Evolutionary conservation across 1,284 basidiomycete species (phyloP).

Genomic region (Trametes hirsuta): DNA sequence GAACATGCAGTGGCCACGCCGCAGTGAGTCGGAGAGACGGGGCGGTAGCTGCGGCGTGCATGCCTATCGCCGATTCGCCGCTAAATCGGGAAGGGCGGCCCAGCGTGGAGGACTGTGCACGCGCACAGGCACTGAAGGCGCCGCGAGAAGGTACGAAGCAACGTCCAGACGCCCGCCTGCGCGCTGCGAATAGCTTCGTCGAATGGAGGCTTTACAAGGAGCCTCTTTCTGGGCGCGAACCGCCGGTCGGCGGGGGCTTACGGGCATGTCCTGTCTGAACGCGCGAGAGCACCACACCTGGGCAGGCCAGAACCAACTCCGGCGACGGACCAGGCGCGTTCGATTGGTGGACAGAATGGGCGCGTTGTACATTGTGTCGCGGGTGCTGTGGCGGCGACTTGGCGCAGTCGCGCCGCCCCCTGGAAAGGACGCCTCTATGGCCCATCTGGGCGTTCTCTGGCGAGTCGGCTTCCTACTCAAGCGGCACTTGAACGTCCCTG

Average conservation of each 20-base stretch:
- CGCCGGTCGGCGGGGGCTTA: constrained; percentile 19
- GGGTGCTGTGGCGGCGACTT: constrained; percentile 18
- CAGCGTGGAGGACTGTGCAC: constrained; percentile 1
- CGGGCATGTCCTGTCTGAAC: constrained; percentile 13
- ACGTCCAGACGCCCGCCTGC: constrained; percentile 1
- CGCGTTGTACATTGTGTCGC: neutral
- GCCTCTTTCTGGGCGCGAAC: neutral
- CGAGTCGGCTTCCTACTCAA: neutral
- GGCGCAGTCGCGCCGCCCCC: constrained; percentile 1
- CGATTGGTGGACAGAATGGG: neutral
- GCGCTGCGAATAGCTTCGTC: constrained; percentile 14
- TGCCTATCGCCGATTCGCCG: constrained; percentile 25
- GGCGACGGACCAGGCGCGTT: neutral
- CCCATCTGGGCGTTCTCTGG: neutral
- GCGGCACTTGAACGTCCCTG: neutral
- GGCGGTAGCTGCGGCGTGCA: constrained; percentile 11
- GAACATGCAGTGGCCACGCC: constrained; percentile 7
- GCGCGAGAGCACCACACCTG: constrained; percentile 16
- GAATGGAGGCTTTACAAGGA: constrained; percentile 2
- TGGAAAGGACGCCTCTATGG: neutral
- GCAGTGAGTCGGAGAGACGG: neutral
- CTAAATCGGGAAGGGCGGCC: constrained; percentile 6
- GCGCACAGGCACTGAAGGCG: constrained; percentile 18
- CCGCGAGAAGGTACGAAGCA: constrained; percentile 3
- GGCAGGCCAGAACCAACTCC: neutral